These are phyloP conservation scores for Apiospora rasikravindrae DNA, from an alignment of 2,329 filamentous ascomycete species.

Conservation along the genomic window DNA sequence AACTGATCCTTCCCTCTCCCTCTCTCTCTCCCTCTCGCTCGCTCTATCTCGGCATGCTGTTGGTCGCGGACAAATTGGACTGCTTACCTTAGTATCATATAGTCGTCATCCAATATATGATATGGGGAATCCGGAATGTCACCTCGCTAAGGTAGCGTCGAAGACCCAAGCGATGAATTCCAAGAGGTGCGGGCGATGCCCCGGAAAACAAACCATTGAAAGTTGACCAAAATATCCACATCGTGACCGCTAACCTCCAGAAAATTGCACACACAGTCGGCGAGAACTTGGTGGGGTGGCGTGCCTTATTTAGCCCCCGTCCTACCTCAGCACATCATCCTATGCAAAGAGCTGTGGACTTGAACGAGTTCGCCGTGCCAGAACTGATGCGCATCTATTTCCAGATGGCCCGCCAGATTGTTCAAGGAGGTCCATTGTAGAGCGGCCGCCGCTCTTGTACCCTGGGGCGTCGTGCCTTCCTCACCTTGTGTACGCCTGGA, in stretches of 20 bases:
- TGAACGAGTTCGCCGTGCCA: not conserved
- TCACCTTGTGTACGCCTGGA: not conserved
- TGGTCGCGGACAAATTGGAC: not conserved
- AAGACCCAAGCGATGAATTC: not conserved
- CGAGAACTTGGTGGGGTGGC: not conserved
- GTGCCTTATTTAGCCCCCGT: conserved; percentile 14
- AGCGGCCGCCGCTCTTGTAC: not conserved
- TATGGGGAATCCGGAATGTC: not conserved
- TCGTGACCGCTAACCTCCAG: not conserved
- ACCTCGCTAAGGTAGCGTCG: not conserved
- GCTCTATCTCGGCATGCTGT: not conserved
- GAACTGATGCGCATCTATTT: not conserved
- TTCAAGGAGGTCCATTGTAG: too few species aligned
- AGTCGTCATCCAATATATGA: not conserved
- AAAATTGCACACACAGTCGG: not conserved
- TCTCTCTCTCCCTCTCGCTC: not conserved
- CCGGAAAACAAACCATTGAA: not conserved
- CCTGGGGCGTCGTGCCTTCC: not conserved
- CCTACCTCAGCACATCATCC: conserved; percentile 3
- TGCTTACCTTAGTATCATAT: not conserved
- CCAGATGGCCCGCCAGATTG: not conserved
- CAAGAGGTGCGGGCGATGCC: not conserved
- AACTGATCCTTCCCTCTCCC: not conserved
- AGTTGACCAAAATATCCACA: not conserved
- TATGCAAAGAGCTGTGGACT: conserved; percentile 14